Percentiles rank a stretch among this genome's conserved stretches.
These are phyloP conservation scores for Colletotrichum endophyticum DNA, from an alignment of 2,329 filamentous ascomycete genomes.

Conservation along the genomic window DNA sequence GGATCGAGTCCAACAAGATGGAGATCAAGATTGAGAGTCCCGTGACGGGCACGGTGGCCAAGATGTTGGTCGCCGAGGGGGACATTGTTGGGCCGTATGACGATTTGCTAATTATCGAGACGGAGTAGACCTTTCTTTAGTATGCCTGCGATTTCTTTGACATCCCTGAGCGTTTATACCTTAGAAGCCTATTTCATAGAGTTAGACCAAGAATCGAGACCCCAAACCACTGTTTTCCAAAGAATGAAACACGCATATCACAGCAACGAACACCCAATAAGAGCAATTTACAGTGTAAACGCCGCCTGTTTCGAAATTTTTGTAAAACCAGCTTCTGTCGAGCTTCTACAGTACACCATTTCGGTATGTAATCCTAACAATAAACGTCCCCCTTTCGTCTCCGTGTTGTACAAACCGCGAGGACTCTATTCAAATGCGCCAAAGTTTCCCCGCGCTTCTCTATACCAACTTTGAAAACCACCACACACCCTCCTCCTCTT, in stretches of 20 bases:
- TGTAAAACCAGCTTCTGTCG: background rate
- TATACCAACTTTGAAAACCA: background rate
- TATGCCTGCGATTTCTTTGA: background rate
- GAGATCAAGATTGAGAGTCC: constrained; percentile 38
- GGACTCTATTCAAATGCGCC: background rate
- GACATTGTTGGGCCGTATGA: constrained; percentile 33
- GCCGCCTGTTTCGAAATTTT: background rate
- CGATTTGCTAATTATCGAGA: constrained; percentile 28
- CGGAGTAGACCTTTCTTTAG: background rate
- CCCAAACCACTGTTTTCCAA: background rate
- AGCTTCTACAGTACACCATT: background rate
- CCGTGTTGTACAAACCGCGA: background rate
- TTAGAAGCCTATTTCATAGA: background rate
- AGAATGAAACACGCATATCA: background rate
- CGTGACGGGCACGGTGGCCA: constrained; percentile 26
- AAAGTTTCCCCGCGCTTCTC: background rate
- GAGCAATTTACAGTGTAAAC: background rate
- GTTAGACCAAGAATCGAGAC: background rate
- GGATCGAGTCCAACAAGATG: constrained; percentile 43
- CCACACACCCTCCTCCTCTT: background rate
- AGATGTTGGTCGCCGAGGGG: constrained; percentile 29
- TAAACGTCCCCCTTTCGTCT: background rate
- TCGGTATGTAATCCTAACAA: background rate
- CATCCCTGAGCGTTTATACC: background rate
- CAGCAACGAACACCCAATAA: background rate